Evolutionary conservation across 2,329 filamentous ascomycete genomes (phyloP), one percentile per base, ranked within the genome.

Genomic region (Neurospora crassa): DNA sequence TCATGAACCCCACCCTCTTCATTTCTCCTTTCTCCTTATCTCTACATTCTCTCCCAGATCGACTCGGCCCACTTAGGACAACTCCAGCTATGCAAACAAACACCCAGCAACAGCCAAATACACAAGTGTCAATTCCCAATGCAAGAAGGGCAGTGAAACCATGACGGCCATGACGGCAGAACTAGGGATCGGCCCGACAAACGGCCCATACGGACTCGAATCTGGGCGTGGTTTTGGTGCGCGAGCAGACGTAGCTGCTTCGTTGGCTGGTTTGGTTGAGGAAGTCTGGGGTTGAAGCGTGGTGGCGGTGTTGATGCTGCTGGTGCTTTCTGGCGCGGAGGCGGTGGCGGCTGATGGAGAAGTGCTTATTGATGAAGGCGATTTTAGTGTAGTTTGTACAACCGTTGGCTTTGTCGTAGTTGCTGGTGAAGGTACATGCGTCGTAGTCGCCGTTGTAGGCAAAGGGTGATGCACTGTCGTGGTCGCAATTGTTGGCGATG

Each of bases 401-500:
- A 1, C 6, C 2, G 72, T 68, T 5, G 45, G 63, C 16, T 67
- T 43, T 37, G 70, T 40, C 37, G 45, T 68, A 3, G 16, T 8
- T 37, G 59, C 4, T 67, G 74, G 24, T 1, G 68, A 20, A 70
- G 70, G 14, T 12, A 41, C 68, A 5, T 8, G 11, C 41, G 74
- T 72, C 11, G 68, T 72, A 14, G 68, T 41, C 40, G 12, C 40
- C 40, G 40, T 41, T 41, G 45, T 68, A 42, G 41, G 41, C 34
- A 67, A 8, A 18, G 63, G 63, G 40, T 68, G 63, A 69, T 75
- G 34, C 70, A 63, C 67, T 37, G 69, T 72, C 43, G 63, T 63
- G 68, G 70, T 69, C 47, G 69, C 37, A 1, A 72, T 67, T 8
- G 70, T 74, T 69, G 70, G 77, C 72, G 53, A 74, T 72, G 69